phyloP scores from a whole-genome alignment of 352 stramenopile genomes.

The Phytophthora constricta region DNA sequence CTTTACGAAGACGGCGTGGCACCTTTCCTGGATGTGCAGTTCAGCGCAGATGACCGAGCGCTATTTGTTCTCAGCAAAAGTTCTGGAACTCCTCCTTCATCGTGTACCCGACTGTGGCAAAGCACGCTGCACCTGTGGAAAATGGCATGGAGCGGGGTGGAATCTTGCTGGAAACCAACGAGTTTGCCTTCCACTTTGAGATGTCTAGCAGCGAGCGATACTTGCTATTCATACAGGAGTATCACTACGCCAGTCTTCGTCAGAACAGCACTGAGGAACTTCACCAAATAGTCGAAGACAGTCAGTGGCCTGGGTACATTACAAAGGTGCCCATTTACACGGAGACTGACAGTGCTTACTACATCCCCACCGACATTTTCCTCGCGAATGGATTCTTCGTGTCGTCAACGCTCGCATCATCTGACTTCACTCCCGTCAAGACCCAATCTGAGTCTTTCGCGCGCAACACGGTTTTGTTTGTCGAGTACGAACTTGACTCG shows the following conservation, averaged over 20 bases:
- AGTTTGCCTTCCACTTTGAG: constrained; percentile 81
- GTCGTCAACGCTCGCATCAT: constrained; percentile 43
- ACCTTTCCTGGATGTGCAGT: constrained; percentile 55
- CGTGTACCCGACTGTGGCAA: constrained; percentile 73
- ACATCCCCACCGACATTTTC: constrained; percentile 60
- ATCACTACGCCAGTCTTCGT: constrained; percentile 50
- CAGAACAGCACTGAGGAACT: constrained; percentile 52
- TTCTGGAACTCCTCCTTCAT: constrained; percentile 74
- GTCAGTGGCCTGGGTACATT: constrained; percentile 70
- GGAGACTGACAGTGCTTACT: constrained; percentile 65
- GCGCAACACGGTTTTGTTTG: constrained; percentile 73
- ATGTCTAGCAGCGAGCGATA: constrained; percentile 33
- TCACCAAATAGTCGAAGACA: constrained; percentile 61
- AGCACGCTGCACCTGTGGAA: constrained; percentile 52
- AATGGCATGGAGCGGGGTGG: constrained; percentile 53
- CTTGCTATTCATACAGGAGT: constrained; percentile 66
- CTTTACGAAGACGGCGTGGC: constrained; percentile 16
- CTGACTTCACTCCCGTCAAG: constrained; percentile 29
- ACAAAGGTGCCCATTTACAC: constrained; percentile 59
- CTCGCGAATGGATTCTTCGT: constrained; percentile 83
- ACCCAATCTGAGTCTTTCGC: constrained; percentile 60
- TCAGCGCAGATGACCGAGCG: constrained; percentile 30
- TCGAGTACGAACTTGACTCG: constrained; percentile 75
- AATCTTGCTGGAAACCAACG: constrained; percentile 61
- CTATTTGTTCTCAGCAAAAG: constrained; percentile 65